These are phyloP conservation scores for Verruconis gallopava DNA, from an alignment of 2,329 filamentous ascomycete species.

Conservation along the genomic window DNA sequence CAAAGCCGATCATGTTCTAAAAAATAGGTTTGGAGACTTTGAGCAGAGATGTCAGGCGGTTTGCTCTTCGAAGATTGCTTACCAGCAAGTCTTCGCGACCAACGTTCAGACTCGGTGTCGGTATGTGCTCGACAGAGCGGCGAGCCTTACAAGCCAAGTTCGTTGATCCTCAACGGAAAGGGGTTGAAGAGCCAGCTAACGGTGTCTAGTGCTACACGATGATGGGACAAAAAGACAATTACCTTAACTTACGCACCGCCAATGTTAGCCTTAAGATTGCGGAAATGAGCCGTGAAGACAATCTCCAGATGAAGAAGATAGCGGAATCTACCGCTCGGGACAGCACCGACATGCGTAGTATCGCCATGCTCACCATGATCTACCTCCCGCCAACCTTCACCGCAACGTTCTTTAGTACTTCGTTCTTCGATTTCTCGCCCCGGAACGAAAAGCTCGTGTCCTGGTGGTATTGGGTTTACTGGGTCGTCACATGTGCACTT, in stretches of 20 bases:
- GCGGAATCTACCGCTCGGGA: slow-evolving; percentile 14
- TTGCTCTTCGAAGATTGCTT: too few relatives aligned
- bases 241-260: slow-evolving; percentile 10
- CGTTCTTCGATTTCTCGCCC: background rate
- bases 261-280: slow-evolving; percentile 11
- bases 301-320: slow-evolving; percentile 9
- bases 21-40: too few relatives aligned
- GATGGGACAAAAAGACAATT: slow-evolving; percentile 14
- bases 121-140: too few relatives aligned
- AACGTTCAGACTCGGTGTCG: too few relatives aligned
- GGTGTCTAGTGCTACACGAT: slow-evolving; percentile 14
- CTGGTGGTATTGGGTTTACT: background rate
- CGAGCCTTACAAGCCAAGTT: too few relatives aligned
- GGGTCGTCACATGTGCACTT: background rate
- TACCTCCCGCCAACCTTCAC: slow-evolving; percentile 18
- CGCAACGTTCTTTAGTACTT: slow-evolving; percentile 12
- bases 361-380: slow-evolving; percentile 17
- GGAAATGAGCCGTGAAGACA: slow-evolving; percentile 9
- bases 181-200: too few relatives aligned
- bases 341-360: slow-evolving; percentile 16
- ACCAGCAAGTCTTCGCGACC: too few relatives aligned
- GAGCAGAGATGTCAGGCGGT: too few relatives aligned
- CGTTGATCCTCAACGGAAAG: too few relatives aligned
- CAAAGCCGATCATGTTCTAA: too few relatives aligned
- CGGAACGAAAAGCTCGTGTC: background rate